Percentiles rank a stretch among this genome's conserved stretches.
These are phyloP conservation scores for Phytopythium mirpurense DNA, from an alignment of 352 stramenopile species.

Conservation along the genomic window DNA sequence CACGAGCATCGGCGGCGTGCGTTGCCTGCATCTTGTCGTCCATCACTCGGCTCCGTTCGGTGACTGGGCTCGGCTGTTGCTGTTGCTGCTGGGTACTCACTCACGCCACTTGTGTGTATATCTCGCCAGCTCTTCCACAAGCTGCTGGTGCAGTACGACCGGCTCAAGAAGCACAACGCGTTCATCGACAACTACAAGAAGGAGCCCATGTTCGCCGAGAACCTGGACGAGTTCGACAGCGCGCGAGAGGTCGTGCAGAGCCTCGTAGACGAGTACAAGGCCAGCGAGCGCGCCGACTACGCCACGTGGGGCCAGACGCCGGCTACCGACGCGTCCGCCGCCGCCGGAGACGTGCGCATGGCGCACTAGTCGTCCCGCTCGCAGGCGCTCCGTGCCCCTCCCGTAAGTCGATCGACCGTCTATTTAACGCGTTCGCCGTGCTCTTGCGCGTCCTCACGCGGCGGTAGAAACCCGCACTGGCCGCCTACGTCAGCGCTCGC, in stretches of 20 bases:
- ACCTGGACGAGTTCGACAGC: conserved; percentile 82
- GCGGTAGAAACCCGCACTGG: too few species aligned
- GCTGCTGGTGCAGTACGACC: conserved; percentile 96
- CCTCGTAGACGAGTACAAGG: conserved; percentile 84
- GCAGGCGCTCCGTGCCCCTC: too few species aligned
- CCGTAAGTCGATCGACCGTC: conserved; percentile 7
- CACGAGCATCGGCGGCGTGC: conserved; percentile 92
- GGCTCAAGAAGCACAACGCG: conserved; percentile 95
- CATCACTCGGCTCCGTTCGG: too few species aligned
- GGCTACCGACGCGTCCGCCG: conserved; percentile 3
- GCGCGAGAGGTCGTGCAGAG: conserved; percentile 82
- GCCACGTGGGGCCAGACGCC: conserved; percentile 59
- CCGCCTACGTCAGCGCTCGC: conserved; percentile 49
- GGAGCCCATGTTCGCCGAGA: conserved; percentile 96
- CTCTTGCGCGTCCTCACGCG: too few species aligned
- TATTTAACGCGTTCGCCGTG: conserved; percentile 19
- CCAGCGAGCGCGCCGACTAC: conserved; percentile 75
- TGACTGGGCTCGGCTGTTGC: too few species aligned
- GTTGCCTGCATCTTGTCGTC: too few species aligned
- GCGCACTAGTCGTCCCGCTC: conserved; percentile 17
- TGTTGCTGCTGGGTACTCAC: too few species aligned
- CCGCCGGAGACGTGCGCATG: conserved; percentile 51
- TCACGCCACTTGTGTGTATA: too few species aligned
- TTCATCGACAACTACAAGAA: conserved; percentile 99
- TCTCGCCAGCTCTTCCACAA: conserved; percentile 86